A percentile compares a stretch with the other conserved stretches of the same genome.
phyloP scores from a whole-genome alignment of 164 flowering plant genomes.

The Tetracentron sinense region DNA sequence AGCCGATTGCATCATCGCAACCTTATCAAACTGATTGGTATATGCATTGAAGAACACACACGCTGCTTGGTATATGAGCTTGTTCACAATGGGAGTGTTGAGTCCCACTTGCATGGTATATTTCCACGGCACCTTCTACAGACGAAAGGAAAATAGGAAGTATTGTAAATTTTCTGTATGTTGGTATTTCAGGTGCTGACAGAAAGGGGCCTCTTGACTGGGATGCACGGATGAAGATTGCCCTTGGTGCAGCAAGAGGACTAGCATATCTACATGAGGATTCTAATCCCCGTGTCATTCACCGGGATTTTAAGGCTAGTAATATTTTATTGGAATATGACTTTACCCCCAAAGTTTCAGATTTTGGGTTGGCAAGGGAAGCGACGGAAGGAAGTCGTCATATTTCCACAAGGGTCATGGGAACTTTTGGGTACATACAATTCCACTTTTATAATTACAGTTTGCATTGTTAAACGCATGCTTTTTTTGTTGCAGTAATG shows the following conservation, averaged over 20 bases:
- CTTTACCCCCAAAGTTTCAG: constrained; percentile 95
- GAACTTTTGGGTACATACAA: constrained; percentile 74
- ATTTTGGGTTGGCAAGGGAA: constrained; percentile 94
- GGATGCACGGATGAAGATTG: constrained; percentile 93
- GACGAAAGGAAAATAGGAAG: neutral
- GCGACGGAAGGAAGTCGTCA: constrained; percentile 74
- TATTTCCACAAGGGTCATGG: constrained; percentile 84
- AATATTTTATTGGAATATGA: constrained; percentile 86
- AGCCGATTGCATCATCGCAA: constrained; percentile 95
- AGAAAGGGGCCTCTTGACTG: constrained; percentile 79
- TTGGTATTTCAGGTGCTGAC: constrained; percentile 57
- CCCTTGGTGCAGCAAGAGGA: constrained; percentile 97
- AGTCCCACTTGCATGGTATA: constrained; percentile 94
- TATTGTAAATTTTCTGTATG: neutral
- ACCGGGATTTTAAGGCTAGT: constrained; percentile 95
- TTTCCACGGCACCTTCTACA: constrained; percentile 1
- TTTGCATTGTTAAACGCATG: neutral
- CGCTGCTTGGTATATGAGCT: constrained; percentile 95
- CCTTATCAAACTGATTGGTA: constrained; percentile 88
- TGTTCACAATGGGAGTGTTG: constrained; percentile 92
- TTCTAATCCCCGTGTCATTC: constrained; percentile 97
- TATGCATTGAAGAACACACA: constrained; percentile 75
- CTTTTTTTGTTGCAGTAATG: neutral
- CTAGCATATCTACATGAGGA: constrained; percentile 99
- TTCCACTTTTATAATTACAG: neutral